Percentiles rank a stretch among this genome's conserved stretches.
Conservation (phyloP, 352 stramenopile genomes). For the Phytophthora europaea region DNA sequence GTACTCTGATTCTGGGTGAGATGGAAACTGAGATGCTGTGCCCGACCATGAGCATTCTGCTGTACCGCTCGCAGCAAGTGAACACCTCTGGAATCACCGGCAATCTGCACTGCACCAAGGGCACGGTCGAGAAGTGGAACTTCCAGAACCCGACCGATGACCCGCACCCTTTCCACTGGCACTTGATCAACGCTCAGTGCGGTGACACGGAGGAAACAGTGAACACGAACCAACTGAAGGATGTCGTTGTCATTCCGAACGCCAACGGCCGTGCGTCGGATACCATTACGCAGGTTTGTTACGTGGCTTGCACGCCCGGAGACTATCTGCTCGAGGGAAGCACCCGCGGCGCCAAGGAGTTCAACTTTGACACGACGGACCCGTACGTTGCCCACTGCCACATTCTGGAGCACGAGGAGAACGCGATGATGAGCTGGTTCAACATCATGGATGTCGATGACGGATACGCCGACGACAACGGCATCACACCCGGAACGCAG, state of each 20-base stretch:
- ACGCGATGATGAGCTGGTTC: slow-evolving; percentile 85
- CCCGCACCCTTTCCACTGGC: slow-evolving; percentile 85
- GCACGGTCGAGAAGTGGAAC: slow-evolving; percentile 84
- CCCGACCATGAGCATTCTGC: slow-evolving; percentile 51
- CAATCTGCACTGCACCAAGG: slow-evolving; percentile 67
- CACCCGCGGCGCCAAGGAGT: slow-evolving; percentile 67
- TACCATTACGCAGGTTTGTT: slow-evolving; percentile 78
- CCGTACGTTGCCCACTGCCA: slow-evolving; percentile 85
- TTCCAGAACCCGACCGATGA: slow-evolving; percentile 87
- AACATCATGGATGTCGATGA: slow-evolving; percentile 63
- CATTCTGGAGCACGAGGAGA: slow-evolving; percentile 87
- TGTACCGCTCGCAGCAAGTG: slow-evolving; percentile 65
- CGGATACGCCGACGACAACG: slow-evolving; percentile 50
- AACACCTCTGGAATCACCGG: slow-evolving; percentile 57
- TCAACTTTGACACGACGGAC: slow-evolving; percentile 75
- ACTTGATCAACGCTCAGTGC: slow-evolving; percentile 82
- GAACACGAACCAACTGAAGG: slow-evolving; percentile 75
- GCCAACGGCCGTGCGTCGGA: slow-evolving; percentile 40
- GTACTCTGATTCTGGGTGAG: slow-evolving; percentile 67
- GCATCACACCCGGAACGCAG: slow-evolving; percentile 38
- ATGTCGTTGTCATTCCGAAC: slow-evolving; percentile 77
- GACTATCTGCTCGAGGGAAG: slow-evolving; percentile 66
- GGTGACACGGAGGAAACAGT: slow-evolving; percentile 68
- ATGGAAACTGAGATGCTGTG: slow-evolving; percentile 59
- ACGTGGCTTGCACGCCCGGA: slow-evolving; percentile 78